phyloP scores from a whole-genome alignment of 371 early-diverging fungal genomes.

The Mucor piriformis region DNA sequence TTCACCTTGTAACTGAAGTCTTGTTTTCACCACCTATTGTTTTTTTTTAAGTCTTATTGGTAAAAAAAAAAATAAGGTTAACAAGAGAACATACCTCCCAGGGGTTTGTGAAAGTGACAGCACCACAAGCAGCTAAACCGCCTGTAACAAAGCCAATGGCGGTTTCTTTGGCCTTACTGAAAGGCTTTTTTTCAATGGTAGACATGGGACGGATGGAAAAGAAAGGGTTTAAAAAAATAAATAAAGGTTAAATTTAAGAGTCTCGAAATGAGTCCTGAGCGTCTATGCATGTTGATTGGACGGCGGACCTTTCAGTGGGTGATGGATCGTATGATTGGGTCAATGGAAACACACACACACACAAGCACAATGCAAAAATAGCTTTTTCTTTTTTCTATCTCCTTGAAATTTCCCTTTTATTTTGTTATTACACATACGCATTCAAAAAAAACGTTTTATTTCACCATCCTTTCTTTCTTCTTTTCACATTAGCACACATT shows the following conservation, averaged over 20 bases:
- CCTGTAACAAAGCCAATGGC: conserved; percentile 71
- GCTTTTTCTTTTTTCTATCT: background rate
- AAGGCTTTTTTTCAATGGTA: background rate
- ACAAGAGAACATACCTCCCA: conserved; percentile 86
- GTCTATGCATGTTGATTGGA: too few relatives aligned
- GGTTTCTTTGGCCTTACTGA: conserved; percentile 34
- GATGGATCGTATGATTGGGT: too few relatives aligned
- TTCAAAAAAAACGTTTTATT: background rate
- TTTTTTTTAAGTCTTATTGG: background rate
- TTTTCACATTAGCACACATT: background rate
- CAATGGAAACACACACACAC: too few relatives aligned
- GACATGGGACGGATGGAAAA: conserved; percentile 6
- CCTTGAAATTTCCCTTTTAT: background rate
- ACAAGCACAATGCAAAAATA: too few relatives aligned
- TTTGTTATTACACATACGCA: background rate
- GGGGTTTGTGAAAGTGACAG: conserved; percentile 94
- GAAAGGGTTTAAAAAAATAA: background rate
- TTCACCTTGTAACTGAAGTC: conserved; percentile 96
- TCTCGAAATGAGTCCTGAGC: background rate
- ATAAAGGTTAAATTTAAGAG: background rate
- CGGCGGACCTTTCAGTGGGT: too few relatives aligned
- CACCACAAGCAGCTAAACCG: conserved; percentile 84
- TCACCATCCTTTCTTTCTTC: background rate
- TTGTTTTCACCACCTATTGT: conserved; percentile 88
- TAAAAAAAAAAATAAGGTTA: too few relatives aligned